Base-by-base conservation (phyloP, 169 alveolate species). In the Plasmodium malariae region DNA sequence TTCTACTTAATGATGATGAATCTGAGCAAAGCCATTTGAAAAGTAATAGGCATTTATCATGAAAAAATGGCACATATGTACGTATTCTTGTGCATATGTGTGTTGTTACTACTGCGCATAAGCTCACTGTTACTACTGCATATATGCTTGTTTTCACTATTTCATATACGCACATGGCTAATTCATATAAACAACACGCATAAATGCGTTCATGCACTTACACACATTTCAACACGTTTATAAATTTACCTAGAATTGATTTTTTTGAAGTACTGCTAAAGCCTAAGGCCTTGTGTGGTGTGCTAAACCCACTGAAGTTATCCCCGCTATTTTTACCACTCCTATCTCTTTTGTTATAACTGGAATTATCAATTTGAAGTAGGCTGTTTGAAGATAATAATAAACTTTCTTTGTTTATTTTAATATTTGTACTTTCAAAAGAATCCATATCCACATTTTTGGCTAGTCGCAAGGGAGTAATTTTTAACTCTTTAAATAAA, bases 261-360 rank as follows among this genome's bases (percentile, higher is more conserved):
- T 63, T 26, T 49, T 45, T 57, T 11, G 88, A 24, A 3, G 40
- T 48, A 51, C 28, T n/a, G 34, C 40, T 26, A 37, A 67, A 17
- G 14, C 88, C 72, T 28, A 74, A 55, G 34, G 88, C 88, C 45
- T 74, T 74, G 88, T 74, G 69, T 3, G 88, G 88, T 19, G 88
- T 74, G 49, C 88, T 45, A 57, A 74, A 74, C 2, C 88, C 88
- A 34, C 26, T 11, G 34, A 73, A 37, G 1, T 3, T 19, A 2
- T 34, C 72, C 9, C 88, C 59, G 4, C 62, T 37, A 12, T n/a
- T 67, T 9, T 67, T 67, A 5, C 17, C 2, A 37, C 1, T 32
- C 19, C 17, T 24, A 28, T 74, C 88, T 14, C 37, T 74, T 26
- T 36, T 74, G 0, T 26, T 21, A 74, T 19, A 57, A 24, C 28